Conservation (phyloP, 1,284 basidiomycete genomes). For the Testicularia cyperi region DNA sequence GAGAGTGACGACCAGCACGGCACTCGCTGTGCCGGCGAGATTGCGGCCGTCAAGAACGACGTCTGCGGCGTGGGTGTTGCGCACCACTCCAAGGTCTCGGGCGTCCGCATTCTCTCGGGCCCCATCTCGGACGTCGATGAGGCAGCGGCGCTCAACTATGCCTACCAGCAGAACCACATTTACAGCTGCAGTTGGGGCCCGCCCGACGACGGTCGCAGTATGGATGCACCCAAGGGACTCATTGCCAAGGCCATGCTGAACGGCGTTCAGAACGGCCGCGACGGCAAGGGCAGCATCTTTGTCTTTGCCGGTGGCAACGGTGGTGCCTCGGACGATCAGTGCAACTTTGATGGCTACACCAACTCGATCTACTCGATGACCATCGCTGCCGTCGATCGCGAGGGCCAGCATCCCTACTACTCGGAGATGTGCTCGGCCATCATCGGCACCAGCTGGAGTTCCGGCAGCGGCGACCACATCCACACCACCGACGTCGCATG, state of each 20-base stretch:
- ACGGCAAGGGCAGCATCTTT: slow-evolving; percentile 87
- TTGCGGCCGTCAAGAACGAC: slow-evolving; percentile 93
- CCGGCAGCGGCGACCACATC: slow-evolving; percentile 77
- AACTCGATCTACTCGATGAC: slow-evolving; percentile 97
- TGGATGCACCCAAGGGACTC: slow-evolving; percentile 90
- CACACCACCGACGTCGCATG: slow-evolving; percentile 81
- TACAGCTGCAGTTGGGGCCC: slow-evolving; percentile 99
- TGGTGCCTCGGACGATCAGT: slow-evolving; percentile 86
- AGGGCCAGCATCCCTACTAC: slow-evolving; percentile 91
- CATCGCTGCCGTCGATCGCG: slow-evolving; percentile 87
- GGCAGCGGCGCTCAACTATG: slow-evolving; percentile 89
- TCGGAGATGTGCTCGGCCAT: slow-evolving; percentile 96
- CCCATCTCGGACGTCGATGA: slow-evolving; percentile 98
- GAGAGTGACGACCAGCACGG: slow-evolving; percentile 93
- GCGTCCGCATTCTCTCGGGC: slow-evolving; percentile 90
- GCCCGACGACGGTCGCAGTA: slow-evolving; percentile 87
- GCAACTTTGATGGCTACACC: slow-evolving; percentile 99
- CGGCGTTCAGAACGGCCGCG: slow-evolving; percentile 86
- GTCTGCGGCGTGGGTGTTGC: slow-evolving; percentile 95
- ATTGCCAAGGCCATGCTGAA: slow-evolving; percentile 94
- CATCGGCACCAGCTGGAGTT: slow-evolving; percentile 92
- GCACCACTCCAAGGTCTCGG: slow-evolving; percentile 85
- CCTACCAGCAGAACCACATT: slow-evolving; percentile 86
- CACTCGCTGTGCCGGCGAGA: slow-evolving; percentile 95
- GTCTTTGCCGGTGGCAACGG: slow-evolving; percentile 99